Conservation (phyloP, 2,329 filamentous ascomycete species). For the Talaromyces verruculosus region DNA sequence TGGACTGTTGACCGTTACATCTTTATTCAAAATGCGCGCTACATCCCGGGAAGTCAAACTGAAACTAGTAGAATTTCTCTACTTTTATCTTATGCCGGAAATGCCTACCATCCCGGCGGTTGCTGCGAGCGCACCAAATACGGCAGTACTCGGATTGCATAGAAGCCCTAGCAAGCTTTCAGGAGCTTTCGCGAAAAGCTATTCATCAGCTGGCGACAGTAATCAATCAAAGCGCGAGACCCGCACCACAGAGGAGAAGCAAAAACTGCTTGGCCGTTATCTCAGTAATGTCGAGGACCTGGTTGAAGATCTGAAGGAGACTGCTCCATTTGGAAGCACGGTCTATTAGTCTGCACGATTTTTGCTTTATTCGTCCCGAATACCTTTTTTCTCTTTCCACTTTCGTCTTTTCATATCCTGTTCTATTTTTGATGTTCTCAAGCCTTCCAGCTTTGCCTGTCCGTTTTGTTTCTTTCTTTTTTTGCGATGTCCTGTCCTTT, state of each 20-base stretch:
- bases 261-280: slow-evolving; percentile 72
- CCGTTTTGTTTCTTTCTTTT: slow-evolving; percentile 4
- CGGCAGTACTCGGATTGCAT: slow-evolving; percentile 54
- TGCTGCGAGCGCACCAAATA: slow-evolving; percentile 38
- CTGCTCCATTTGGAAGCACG: slow-evolving; percentile 67
- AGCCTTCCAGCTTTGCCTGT: neutral
- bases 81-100: slow-evolving; percentile 98
- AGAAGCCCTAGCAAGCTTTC: slow-evolving; percentile 68
- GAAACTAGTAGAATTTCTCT: slow-evolving; percentile 94
- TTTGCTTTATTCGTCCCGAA: neutral
- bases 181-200: slow-evolving; percentile 54
- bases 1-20: slow-evolving; percentile 86
- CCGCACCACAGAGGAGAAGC: slow-evolving; percentile 78
- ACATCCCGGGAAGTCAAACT: slow-evolving; percentile 88
- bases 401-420: neutral
- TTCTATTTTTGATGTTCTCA: neutral
- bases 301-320: slow-evolving; percentile 78
- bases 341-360: slow-evolving; percentile 32
- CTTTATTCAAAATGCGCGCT: slow-evolving; percentile 83
- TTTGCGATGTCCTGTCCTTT: neutral
- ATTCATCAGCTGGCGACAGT: slow-evolving; percentile 30
- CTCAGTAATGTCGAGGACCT: slow-evolving; percentile 81
- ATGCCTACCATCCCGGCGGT: slow-evolving; percentile 45
- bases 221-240: slow-evolving; percentile 44
- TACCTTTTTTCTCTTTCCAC: neutral